Base-by-base conservation (phyloP, 2,329 filamentous ascomycete species). In the Penicillium sp. region DNA sequence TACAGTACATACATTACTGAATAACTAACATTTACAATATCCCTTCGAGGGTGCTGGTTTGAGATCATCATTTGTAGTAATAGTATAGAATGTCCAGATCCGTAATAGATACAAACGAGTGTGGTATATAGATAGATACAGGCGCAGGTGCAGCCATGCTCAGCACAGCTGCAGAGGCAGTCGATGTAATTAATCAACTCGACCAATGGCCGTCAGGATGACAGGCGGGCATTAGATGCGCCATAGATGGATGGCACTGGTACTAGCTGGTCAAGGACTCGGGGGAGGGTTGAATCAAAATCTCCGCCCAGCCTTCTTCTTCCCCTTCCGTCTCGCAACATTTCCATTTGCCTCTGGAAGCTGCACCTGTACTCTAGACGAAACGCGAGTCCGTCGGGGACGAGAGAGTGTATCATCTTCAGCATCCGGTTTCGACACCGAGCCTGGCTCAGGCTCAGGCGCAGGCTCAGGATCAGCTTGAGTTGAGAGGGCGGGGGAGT, bases 301-400 rank as follows among this genome's bases (percentile, higher is more conserved):
- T 12, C 36, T 40, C 36, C 36, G 26, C 21, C 26, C 36, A 17
- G 36, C 21, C n/a, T 26, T 40, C 21, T 40, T 10, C 29, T 32
- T n/a, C 29, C n/a, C 5, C 5, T 32, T 32, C 29, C 8, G 13
- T 7, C 13, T 33, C 30, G n/a, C 33, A 18, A 56, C 27, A 20
- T 29, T 51, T 1, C 43, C 49, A 9, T 52, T 49, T 13, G 67
- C n/a, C n/a, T n/a, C n/a, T n/a, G n/a, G 66, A 29, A 58, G 58
- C n/a, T 54, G 59, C 20, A 62, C 56, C 18, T 55, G 61, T 21
- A 51, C 51, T 24, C 56, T 41, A 17, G 56, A 56, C 8, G 58
- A 59, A 10, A 21, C 20, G 3, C 36, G 36, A 2, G 36, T 40
- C 3, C 36, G 21, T 2, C n/a, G 36, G 3, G 56, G 51, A 37